Evolutionary conservation across 257 asterid genomes (phyloP).

Genomic region (Petrea volubilis): DNA sequence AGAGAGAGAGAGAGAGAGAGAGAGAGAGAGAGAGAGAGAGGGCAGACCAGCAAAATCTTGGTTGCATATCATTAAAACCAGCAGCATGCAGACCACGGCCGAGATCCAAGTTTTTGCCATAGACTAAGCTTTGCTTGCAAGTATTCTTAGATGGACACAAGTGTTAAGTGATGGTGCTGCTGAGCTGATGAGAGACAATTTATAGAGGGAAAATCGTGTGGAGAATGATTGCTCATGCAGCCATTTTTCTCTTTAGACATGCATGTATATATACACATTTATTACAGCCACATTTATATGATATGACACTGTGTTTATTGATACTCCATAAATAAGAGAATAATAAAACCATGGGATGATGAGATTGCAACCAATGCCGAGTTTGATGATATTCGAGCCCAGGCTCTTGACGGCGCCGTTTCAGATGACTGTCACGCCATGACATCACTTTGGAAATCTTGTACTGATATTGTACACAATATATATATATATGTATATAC

Average conservation of each 20-base stretch:
- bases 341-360: background rate
- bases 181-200: background rate
- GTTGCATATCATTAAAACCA: conserved; percentile 22
- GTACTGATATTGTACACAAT: background rate
- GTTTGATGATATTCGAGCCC: conserved; percentile 24
- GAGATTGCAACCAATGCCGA: conserved; percentile 16
- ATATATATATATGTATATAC: background rate
- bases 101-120: conserved; percentile 33
- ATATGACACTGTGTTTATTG: conserved; percentile 28
- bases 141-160: background rate
- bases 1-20: conserved; percentile 19
- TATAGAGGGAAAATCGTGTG: conserved; percentile 6
- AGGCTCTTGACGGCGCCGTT: conserved; percentile 57
- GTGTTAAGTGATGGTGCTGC: background rate
- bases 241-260: conserved; percentile 18
- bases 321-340: conserved; percentile 2
- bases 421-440: conserved; percentile 40
- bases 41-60: conserved; percentile 39
- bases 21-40: conserved; percentile 17
- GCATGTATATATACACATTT: background rate
- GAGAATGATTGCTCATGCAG: conserved; percentile 38
- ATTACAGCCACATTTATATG: conserved; percentile 14
- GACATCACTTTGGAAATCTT: conserved; percentile 33
- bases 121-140: background rate
- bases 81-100: conserved; percentile 27